Evolutionary conservation across 768 basidiomycete genomes (phyloP), one percentile per base, ranked within the genome.

Genomic region (Clavaria fumosa): DNA sequence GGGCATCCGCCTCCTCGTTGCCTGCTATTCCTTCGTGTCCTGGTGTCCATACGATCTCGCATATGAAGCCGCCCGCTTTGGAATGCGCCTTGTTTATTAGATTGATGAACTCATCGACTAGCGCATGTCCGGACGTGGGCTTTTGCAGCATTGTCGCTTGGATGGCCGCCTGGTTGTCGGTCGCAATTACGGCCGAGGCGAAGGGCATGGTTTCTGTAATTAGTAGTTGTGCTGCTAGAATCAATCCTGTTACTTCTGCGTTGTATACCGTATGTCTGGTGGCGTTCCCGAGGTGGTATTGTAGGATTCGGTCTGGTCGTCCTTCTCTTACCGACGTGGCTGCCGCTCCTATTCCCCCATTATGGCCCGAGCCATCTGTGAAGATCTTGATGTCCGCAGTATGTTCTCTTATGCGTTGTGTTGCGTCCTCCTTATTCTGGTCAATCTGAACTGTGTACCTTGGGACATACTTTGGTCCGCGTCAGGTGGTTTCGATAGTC

Each of bases 211-310:
- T 24, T 23, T 46, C 40, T n/a, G 31, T 35, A 3, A 23, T 34
- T 4, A 61, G 23, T 7, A 61, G 44, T 4, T 56, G 43, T 2
- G 52, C 7, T 0, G 43, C 54, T 4, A 62, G 38, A 0, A 52
- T 23, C 4, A 55, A 33, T 0, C 54, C 59, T 4, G 53, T 47
- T 1, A 47, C n/a, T 34, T 61, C 55, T 1, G 45, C 57, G 38
- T 57, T 52, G 24, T 52, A 55, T 0, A 55, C 53, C 1, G 47
- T 54, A 42, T 58, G 54, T 7, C 50, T 34, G 3, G 23, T 35
- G 1, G 39, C 38, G 0, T 23, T 21, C 5, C 55, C 53, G 4
- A 61, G 43, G 14, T 52, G 31, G 21, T 39, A 34, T 18, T 32
- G 15, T n/a, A 50, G 32, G 1, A 34, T 40, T 19, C 30, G 38